A percentile compares a stretch with the other conserved stretches of the same genome.
Evolutionary conservation across 2,329 filamentous ascomycete genomes (phyloP).

Genomic region (Beauveria australis): DNA sequence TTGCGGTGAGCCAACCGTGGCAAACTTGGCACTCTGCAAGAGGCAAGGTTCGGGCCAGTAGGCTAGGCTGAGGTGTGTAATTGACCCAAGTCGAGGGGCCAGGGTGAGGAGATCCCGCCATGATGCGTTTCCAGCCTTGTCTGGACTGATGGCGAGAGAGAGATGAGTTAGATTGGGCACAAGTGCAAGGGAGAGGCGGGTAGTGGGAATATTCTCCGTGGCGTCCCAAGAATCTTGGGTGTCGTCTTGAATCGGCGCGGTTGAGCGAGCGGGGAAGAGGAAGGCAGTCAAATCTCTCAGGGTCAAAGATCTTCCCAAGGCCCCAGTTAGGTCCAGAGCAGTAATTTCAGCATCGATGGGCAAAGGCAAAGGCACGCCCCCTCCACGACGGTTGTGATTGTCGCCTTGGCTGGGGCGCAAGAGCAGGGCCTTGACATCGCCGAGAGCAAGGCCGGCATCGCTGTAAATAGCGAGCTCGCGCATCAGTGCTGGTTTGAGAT

Average conservation of each 20-base stretch:
- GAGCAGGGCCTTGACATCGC: slow-evolving; percentile 43
- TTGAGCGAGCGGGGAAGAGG: slow-evolving; percentile 33
- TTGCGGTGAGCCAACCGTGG: slow-evolving; percentile 37
- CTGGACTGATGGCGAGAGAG: slow-evolving; percentile 44
- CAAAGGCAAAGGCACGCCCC: neutral
- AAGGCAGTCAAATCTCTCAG: slow-evolving; percentile 45
- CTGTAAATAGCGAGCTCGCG: slow-evolving; percentile 39
- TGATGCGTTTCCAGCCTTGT: slow-evolving; percentile 29
- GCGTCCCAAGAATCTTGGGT: slow-evolving; percentile 48
- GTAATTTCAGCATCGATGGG: slow-evolving; percentile 24
- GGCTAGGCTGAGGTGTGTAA: slow-evolving; percentile 54
- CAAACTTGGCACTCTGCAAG: slow-evolving; percentile 44
- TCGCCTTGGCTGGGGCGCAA: slow-evolving; percentile 22
- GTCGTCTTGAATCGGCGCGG: slow-evolving; percentile 17
- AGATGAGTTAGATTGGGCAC: slow-evolving; percentile 53
- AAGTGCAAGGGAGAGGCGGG: slow-evolving; percentile 28
- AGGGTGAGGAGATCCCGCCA: slow-evolving; percentile 52
- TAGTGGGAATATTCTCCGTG: slow-evolving; percentile 19
- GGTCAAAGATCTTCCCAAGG: slow-evolving; percentile 40
- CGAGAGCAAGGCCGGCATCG: slow-evolving; percentile 37
- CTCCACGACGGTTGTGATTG: slow-evolving; percentile 14
- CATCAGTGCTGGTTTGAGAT: slow-evolving; percentile 43
- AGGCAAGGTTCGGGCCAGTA: slow-evolving; percentile 54
- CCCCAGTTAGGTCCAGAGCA: slow-evolving; percentile 46
- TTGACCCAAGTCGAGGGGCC: slow-evolving; percentile 40